Conservation (phyloP, 495 filamentous ascomycete species). For the Halenospora varia region DNA sequence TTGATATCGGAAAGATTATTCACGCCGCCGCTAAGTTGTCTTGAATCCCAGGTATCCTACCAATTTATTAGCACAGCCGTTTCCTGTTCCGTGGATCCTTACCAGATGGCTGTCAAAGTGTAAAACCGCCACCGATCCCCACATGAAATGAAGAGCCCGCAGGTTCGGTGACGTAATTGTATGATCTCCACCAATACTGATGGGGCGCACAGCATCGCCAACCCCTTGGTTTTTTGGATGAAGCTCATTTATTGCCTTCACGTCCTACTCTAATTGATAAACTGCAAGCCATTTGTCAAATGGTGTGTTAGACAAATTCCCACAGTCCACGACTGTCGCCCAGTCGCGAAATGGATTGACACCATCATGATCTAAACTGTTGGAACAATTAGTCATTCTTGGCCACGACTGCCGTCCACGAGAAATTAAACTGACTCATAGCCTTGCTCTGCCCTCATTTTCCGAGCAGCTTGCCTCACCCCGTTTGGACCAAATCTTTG, state of each 20-base stretch:
- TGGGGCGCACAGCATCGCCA: slow-evolving; percentile 47
- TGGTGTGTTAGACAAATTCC: slow-evolving; percentile 62
- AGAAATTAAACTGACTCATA: slow-evolving; percentile 25
- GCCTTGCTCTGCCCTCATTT: no score
- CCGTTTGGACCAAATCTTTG: slow-evolving; percentile 72
- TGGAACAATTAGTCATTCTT: slow-evolving; percentile 6
- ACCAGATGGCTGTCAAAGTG: slow-evolving; percentile 64
- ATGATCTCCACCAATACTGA: slow-evolving; percentile 58
- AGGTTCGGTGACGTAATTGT: slow-evolving; percentile 47
- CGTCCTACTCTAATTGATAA: slow-evolving; percentile 57
- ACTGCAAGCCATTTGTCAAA: slow-evolving; percentile 59
- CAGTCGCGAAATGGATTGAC: slow-evolving; percentile 59
- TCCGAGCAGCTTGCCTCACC: slow-evolving; percentile 64
- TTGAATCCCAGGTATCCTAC: slow-evolving; percentile 48
- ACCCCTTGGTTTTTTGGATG: slow-evolving; percentile 40
- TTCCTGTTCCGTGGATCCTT: no score
- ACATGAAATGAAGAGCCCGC: slow-evolving; percentile 30
- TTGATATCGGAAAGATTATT: slow-evolving; percentile 58
- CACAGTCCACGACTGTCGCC: slow-evolving; percentile 58
- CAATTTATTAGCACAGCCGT: no score
- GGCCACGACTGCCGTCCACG: slow-evolving; percentile 16
- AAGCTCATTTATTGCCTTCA: slow-evolving; percentile 37
- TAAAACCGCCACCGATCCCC: slow-evolving; percentile 55
- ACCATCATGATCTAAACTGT: slow-evolving; percentile 32
- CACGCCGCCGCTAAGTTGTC: slow-evolving; percentile 21